Evolutionary conservation across 805 yeast species (phyloP).

Genomic region (Scheffersomyces stipitis): DNA sequence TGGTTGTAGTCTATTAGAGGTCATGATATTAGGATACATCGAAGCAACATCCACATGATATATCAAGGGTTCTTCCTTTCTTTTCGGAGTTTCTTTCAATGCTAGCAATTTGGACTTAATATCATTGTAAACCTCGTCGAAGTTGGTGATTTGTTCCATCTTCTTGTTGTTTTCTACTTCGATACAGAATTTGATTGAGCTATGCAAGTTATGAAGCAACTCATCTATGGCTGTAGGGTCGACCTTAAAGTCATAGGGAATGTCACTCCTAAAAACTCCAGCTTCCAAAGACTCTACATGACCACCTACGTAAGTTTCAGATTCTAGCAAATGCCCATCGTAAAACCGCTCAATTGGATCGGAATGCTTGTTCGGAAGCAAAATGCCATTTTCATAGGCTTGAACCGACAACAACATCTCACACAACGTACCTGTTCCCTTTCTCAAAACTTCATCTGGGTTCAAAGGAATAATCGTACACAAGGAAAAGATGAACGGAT

Average conservation of each 20-base stretch:
- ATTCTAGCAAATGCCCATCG: conserved; percentile 89
- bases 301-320: conserved; percentile 98
- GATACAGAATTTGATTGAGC: conserved; percentile 78
- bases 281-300: conserved; percentile 98
- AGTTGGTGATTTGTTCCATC: conserved; percentile 77
- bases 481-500: conserved; percentile 92
- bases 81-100: conserved; percentile 57
- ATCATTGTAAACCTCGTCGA: conserved; percentile 65
- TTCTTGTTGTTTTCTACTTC: conserved; percentile 72
- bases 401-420: conserved; percentile 97
- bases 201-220: conserved; percentile 66
- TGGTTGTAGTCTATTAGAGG: conserved; percentile 94
- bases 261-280: conserved; percentile 93
- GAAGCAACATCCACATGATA: conserved; percentile 99
- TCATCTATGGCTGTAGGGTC: conserved; percentile 85
- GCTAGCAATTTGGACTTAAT: conserved; percentile 57
- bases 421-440: conserved; percentile 98
- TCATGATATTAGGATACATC: conserved; percentile 99
- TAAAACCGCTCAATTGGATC: conserved; percentile 95
- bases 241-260: conserved; percentile 69
- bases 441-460: conserved; percentile 93
- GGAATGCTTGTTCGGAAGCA: conserved; percentile 89
- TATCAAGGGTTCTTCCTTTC: conserved; percentile 80
- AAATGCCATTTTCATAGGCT: conserved; percentile 74
- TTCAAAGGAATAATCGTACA: conserved; percentile 94